Percentiles rank a stretch among this genome's conserved stretches.
These are phyloP conservation scores for Phytophthora idaei DNA, from an alignment of 352 stramenopile genomes.

Conservation along the genomic window DNA sequence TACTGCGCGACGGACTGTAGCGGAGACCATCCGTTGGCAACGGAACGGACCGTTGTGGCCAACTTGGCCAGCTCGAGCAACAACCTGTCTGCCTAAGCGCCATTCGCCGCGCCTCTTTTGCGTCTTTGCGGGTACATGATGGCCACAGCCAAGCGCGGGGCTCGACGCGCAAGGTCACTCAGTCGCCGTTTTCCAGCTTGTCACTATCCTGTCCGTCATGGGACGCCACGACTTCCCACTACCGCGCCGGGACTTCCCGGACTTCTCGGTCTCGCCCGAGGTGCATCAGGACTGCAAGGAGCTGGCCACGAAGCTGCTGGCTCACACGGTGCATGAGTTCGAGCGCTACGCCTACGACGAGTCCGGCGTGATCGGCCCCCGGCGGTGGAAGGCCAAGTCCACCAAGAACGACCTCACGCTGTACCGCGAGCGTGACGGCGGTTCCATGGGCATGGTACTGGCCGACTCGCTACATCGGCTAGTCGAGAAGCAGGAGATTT, in stretches of 20 bases:
- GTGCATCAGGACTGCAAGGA: slow-evolving; percentile 45
- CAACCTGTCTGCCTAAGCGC: slow-evolving; percentile 23
- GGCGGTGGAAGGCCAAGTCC: slow-evolving; percentile 43
- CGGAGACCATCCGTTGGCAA: slow-evolving; percentile 16
- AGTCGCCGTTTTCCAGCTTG: slow-evolving; percentile 23
- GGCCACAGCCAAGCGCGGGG: slow-evolving; percentile 15
- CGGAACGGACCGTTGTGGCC: too few relatives aligned
- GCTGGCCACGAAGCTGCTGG: slow-evolving; percentile 49
- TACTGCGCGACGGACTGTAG: slow-evolving; percentile 5
- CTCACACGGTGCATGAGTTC: slow-evolving; percentile 57
- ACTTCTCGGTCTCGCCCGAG: slow-evolving; percentile 37
- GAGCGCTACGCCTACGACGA: slow-evolving; percentile 42
- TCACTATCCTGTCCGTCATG: slow-evolving; percentile 17
- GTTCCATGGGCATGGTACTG: slow-evolving; percentile 33
- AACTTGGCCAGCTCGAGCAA: neutral
- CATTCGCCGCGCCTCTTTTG: slow-evolving; percentile 24
- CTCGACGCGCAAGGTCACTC: slow-evolving; percentile 2
- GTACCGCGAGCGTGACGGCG: slow-evolving; percentile 42
- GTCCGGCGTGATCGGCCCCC: slow-evolving; percentile 31
- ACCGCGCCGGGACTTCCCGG: slow-evolving; percentile 46
- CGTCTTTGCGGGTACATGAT: slow-evolving; percentile 24
- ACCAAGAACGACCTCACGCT: slow-evolving; percentile 45
- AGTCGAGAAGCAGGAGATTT: slow-evolving; percentile 32
- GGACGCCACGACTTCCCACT: slow-evolving; percentile 48
- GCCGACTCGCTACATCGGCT: slow-evolving; percentile 21